Conservation (phyloP, 176 grass and related monocot genomes). For the Alopecurus myosuroides region DNA sequence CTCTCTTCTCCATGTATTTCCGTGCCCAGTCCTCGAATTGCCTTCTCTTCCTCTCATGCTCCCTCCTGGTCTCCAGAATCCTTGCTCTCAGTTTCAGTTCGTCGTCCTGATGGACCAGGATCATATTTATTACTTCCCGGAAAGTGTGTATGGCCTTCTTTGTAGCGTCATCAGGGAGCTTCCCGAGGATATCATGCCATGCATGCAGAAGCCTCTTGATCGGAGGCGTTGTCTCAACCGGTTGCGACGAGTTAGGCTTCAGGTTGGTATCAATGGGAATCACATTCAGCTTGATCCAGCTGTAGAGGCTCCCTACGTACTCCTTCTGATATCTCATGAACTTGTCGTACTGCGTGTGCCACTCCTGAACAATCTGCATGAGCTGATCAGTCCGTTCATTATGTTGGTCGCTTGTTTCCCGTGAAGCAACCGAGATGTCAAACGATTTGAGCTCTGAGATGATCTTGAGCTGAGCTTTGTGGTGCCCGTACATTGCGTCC, state of each 20-base stretch:
- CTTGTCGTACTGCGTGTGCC: conserved; percentile 53
- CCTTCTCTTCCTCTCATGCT: conserved; percentile 46
- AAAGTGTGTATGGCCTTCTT: conserved; percentile 53
- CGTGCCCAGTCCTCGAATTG: conserved; percentile 61
- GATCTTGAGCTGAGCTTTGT: conserved; percentile 49
- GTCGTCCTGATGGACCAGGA: conserved; percentile 59
- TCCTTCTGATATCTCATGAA: conserved; percentile 57
- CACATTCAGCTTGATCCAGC: conserved; percentile 67
- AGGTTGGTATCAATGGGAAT: conserved; percentile 63
- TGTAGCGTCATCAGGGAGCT: conserved; percentile 40
- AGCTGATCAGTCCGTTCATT: conserved; percentile 51
- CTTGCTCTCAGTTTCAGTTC: conserved; percentile 48
- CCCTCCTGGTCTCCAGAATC: conserved; percentile 42
- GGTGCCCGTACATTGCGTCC: conserved; percentile 49
- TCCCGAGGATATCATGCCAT: conserved; percentile 57
- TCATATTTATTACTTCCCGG: conserved; percentile 44
- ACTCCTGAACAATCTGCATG: conserved; percentile 43
- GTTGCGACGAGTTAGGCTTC: conserved; percentile 39
- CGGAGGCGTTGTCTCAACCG: conserved; percentile 42
- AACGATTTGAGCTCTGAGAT: conserved; percentile 46
- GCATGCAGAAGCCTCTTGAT: conserved; percentile 61
- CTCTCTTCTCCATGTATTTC: conserved; percentile 52
- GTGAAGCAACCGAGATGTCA: conserved; percentile 28
- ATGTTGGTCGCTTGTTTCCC: conserved; percentile 65
- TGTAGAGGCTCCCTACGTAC: conserved; percentile 50